phyloP scores from a whole-genome alignment of 345 rosid genomes.

The Brassica rapa region DNA sequence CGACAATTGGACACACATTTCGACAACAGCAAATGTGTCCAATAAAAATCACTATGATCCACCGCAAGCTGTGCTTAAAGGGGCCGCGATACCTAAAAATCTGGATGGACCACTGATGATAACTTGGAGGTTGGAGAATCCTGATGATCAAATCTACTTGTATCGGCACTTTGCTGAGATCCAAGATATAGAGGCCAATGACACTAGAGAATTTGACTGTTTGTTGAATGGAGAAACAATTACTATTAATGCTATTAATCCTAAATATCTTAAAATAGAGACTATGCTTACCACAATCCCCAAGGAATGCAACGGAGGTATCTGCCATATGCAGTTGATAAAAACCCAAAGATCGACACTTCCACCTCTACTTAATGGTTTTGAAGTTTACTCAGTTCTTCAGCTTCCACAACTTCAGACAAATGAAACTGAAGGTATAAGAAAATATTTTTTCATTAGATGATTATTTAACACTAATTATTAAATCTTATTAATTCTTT shows the following conservation, averaged over 20 bases:
- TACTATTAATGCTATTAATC: not conserved
- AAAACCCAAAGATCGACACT: constrained; percentile 30
- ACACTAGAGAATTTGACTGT: constrained; percentile 33
- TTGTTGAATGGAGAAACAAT: constrained; percentile 28
- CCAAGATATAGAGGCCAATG: constrained; percentile 20
- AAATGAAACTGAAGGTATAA: constrained; percentile 24
- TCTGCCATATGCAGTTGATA: constrained; percentile 9
- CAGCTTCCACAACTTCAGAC: constrained; percentile 20
- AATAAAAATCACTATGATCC: constrained; percentile 25
- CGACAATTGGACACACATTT: constrained; percentile 20
- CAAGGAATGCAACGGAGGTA: constrained; percentile 12
- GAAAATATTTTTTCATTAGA: not conserved
- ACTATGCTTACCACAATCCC: constrained; percentile 17
- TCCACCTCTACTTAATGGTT: constrained; percentile 33
- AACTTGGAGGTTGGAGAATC: constrained; percentile 15
- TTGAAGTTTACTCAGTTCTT: constrained; percentile 25
- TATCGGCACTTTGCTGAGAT: constrained; percentile 25
- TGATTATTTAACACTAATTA: not conserved
- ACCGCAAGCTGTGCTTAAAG: constrained; percentile 38
- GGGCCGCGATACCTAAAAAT: constrained; percentile 41
- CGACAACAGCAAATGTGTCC: constrained; percentile 18
- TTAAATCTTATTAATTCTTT: not conserved
- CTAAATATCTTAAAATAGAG: constrained; percentile 12
- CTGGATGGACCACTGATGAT: not conserved
- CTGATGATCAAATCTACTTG: constrained; percentile 28